Evolutionary conservation across 805 yeast genomes (phyloP), one percentile per base, ranked within the genome.

Genomic region (Wickerhamiella brachini): DNA sequence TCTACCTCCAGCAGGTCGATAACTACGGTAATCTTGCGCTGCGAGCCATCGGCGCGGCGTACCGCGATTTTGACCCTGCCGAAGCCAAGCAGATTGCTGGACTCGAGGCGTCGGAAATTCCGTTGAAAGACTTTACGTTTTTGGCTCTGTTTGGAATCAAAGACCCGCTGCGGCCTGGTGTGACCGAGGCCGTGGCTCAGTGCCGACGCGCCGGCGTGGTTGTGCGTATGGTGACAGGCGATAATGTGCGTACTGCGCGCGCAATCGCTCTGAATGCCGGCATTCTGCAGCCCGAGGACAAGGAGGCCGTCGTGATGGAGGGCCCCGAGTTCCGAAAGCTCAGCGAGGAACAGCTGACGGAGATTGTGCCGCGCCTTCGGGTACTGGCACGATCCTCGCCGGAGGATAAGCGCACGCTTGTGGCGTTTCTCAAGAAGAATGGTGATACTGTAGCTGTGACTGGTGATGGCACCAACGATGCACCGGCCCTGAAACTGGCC

Each of bases 391-490:
- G 99, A 62, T 87, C 96, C 1, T 82, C 94, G 12, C 99, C 99
- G 2, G 95, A 90, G 57, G 99, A 93, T 68, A 93, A 93, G 68
- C 73, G 95, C 53, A 70, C 85, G 26, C 73, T 93, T 45, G 98
- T 94, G 37, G 85, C 83, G 55, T 80, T 88, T 12, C 72, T 93
- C 59, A 81, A 83, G 61, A 71, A 74, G 38, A 73, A 80, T 62
- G 95, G 94, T 22, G 97, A 93, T 62, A 95, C 90, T 37, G 98
- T 93, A 48, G 98, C 98, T 1, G 97, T 90, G 37, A 93, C 99
- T 39, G 99, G 98, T 64, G 99, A 93, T 66, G 99, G 99, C 68
- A 90, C 97, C 8, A 93, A 93, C 66, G 99, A 93, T 74, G 98
- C 97, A 0, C 97, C 97, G 15, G 97, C 98, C 2, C 75, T 93